Percentiles rank a stretch among this genome's conserved stretches.
Conservation (phyloP, 2,329 filamentous ascomycete species). For the Pyrenophora graminea region DNA sequence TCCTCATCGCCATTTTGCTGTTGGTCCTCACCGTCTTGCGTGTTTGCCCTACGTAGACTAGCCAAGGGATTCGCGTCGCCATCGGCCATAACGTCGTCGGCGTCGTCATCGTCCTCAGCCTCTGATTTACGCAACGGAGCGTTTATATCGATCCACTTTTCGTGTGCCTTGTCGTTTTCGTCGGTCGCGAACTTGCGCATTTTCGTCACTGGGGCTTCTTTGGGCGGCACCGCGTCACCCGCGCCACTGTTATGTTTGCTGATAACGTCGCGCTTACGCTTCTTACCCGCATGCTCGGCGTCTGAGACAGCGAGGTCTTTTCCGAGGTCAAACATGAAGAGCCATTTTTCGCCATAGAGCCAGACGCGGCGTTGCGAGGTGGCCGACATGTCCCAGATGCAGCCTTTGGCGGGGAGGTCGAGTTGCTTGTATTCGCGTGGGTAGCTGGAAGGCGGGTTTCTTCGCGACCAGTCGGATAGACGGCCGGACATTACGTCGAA, state of each 20-base stretch:
- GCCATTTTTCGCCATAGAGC: constrained; percentile 83
- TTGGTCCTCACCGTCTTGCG: constrained; percentile 19
- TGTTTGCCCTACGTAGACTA: constrained; percentile 31
- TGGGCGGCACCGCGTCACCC: constrained; percentile 57
- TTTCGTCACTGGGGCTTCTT: constrained; percentile 52
- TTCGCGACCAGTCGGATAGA: constrained; percentile 81
- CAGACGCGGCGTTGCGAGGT: constrained; percentile 65
- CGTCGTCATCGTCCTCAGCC: constrained; percentile 25
- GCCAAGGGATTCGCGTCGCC: constrained; percentile 36
- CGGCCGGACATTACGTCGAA: constrained; percentile 78
- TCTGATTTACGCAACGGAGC: constrained; percentile 30
- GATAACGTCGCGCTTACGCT: constrained; percentile 34
- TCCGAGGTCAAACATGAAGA: constrained; percentile 89
- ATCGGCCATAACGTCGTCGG: constrained; percentile 44
- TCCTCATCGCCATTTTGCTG: constrained; percentile 23
- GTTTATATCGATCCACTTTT: constrained; percentile 37
- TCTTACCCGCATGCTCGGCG: constrained; percentile 24
- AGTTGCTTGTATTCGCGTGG: constrained; percentile 75
- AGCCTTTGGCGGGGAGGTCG: constrained; percentile 80
- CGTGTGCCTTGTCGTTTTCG: constrained; percentile 38
- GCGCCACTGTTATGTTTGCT: constrained; percentile 56
- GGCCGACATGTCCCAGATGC: constrained; percentile 74
- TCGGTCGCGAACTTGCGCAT: constrained; percentile 53
- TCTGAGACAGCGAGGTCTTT: constrained; percentile 61
- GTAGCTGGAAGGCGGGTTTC: constrained; percentile 76